Percentiles rank a stretch among this genome's conserved stretches.
Conservation (phyloP, 2,329 filamentous ascomycete species). For the Ceratocystis colombiana region DNA sequence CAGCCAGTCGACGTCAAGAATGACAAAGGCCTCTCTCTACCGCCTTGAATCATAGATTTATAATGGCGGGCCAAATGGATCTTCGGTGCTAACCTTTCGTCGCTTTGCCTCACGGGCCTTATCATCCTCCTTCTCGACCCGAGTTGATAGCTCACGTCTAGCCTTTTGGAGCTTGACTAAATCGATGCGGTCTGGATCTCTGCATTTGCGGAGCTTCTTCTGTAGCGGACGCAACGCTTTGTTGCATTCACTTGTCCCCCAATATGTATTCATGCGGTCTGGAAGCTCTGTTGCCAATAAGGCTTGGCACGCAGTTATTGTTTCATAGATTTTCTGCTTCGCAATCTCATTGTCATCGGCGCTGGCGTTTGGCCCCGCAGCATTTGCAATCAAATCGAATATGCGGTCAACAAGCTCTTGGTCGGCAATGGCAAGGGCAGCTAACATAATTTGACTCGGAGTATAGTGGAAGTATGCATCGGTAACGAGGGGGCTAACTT, state of each 20-base stretch:
- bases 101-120: slow-evolving; percentile 38
- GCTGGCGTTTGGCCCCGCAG: slow-evolving; percentile 30
- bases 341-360: slow-evolving; percentile 30
- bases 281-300: slow-evolving; percentile 50
- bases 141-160: slow-evolving; percentile 45
- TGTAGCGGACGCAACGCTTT: slow-evolving; percentile 49
- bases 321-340: slow-evolving; percentile 41
- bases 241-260: slow-evolving; percentile 41
- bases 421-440: slow-evolving; percentile 68
- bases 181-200: slow-evolving; percentile 64
- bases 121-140: slow-evolving; percentile 37
- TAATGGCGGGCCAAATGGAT: slow-evolving; percentile 41
- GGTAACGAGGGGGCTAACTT: slow-evolving; percentile 71
- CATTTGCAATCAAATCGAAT: slow-evolving; percentile 28
- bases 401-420: slow-evolving; percentile 43
- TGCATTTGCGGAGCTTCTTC: slow-evolving; percentile 61
- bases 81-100: slow-evolving; percentile 38
- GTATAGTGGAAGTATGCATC: slow-evolving; percentile 97
- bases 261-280: slow-evolving; percentile 45
- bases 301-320: slow-evolving; percentile 43
- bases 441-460: slow-evolving; percentile 85
- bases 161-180: slow-evolving; percentile 58
- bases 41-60: not conserved
- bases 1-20: not conserved
- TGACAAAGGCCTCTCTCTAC: not conserved